These are phyloP conservation scores for Trichophyton simii DNA, from an alignment of 2,329 filamentous ascomycete species.

Conservation along the genomic window DNA sequence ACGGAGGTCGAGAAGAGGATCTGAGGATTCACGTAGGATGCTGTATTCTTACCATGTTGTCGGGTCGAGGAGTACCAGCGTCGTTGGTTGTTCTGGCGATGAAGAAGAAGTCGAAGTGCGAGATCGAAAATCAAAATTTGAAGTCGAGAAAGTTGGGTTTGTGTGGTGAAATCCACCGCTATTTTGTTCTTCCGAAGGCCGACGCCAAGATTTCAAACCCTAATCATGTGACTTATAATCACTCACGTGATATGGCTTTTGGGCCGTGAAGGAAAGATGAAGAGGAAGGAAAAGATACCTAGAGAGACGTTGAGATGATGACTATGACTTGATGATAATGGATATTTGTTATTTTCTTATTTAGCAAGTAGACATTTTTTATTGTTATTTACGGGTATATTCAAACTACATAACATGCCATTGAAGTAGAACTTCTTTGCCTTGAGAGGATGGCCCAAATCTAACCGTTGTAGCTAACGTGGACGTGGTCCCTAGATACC, in stretches of 20 bases:
- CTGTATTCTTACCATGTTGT: constrained; percentile 51
- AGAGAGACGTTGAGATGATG: no score
- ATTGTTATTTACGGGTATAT: background rate
- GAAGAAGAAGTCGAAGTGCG: constrained; percentile 20
- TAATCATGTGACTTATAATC: background rate
- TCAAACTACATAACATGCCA: background rate
- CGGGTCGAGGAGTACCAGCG: constrained; percentile 41
- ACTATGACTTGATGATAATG: no score
- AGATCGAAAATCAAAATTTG: constrained; percentile 8
- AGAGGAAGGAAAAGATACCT: no score
- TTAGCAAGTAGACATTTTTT: no score
- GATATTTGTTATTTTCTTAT: no score
- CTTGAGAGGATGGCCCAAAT: background rate
- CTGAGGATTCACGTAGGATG: constrained; percentile 27
- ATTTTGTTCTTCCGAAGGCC: background rate
- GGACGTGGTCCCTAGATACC: constrained; percentile 12
- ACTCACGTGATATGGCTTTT: background rate
- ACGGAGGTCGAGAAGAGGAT: constrained; percentile 16
- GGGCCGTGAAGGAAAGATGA: background rate
- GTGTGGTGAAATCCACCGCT: background rate
- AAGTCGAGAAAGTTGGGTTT: background rate
- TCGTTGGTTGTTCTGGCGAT: constrained; percentile 32
- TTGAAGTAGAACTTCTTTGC: no score
- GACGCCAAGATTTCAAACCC: background rate
- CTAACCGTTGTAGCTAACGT: constrained; percentile 13